Percentiles rank a stretch among this genome's conserved stretches.
phyloP scores from a whole-genome alignment of 176 grass and related monocot genomes.

The Thalia dealbata region DNA sequence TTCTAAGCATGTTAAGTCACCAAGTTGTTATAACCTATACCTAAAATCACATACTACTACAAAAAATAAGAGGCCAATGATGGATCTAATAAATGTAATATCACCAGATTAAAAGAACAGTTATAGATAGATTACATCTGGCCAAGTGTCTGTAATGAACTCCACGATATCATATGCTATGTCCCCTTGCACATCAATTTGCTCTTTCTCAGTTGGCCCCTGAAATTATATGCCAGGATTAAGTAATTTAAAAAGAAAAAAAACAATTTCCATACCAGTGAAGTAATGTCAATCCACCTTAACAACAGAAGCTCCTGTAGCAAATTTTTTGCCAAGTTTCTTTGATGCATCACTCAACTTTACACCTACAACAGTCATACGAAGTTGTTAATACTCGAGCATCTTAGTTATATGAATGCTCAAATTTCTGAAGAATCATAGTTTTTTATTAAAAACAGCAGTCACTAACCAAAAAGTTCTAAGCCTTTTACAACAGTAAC shows the following conservation, averaged over 20 bases:
- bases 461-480: constrained; percentile 72
- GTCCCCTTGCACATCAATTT: constrained; percentile 98
- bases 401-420: background rate
- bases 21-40: too few species aligned
- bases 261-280: background rate
- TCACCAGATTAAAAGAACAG: constrained; percentile 11
- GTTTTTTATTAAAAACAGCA: constrained; percentile 1
- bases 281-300: constrained; percentile 39
- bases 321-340: constrained; percentile 98
- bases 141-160: constrained; percentile 96
- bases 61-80: background rate
- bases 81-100: background rate
- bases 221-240: constrained; percentile 13
- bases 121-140: constrained; percentile 51
- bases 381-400: constrained; percentile 14
- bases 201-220: constrained; percentile 98
- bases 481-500: constrained; percentile 98
- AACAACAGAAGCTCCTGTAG: constrained; percentile 96
- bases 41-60: background rate
- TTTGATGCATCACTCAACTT: constrained; percentile 96
- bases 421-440: constrained; percentile 1
- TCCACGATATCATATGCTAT: constrained; percentile 96
- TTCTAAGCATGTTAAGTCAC: too few species aligned
- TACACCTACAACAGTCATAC: constrained; percentile 42
- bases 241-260: constrained; percentile 8